A percentile compares a stretch with the other conserved stretches of the same genome.
phyloP scores from a whole-genome alignment of 768 basidiomycete species.

The Mycena haematopus region DNA sequence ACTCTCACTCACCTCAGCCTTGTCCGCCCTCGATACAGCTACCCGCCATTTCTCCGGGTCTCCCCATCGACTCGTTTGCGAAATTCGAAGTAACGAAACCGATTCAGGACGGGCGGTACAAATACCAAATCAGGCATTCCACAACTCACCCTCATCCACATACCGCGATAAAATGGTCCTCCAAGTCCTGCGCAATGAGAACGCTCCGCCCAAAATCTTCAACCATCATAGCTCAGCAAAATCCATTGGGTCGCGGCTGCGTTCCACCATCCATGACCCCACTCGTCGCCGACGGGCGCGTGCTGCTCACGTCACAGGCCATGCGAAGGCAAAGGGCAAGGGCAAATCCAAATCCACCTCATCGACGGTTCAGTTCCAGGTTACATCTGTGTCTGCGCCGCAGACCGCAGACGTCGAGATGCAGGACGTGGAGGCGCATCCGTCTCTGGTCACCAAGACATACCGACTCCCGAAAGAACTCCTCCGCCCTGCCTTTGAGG shows the following conservation, averaged over 20 bases:
- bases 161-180: conserved; percentile 14
- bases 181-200: conserved; percentile 23
- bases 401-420: conserved; percentile 31
- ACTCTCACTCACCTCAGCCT: not conserved
- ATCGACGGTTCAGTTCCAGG: conserved; percentile 21
- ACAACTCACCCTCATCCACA: not conserved
- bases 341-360: not conserved
- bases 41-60: not conserved
- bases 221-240: not conserved
- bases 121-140: not conserved
- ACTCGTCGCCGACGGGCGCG: conserved; percentile 8
- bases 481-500: conserved; percentile 48
- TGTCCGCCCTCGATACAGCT: no score
- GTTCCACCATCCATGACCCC: conserved; percentile 19
- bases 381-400: conserved; percentile 26
- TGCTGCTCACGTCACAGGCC: conserved; percentile 6
- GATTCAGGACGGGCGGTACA: not conserved
- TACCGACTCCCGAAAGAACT: conserved; percentile 57
- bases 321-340: conserved; percentile 22
- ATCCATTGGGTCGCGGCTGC: conserved; percentile 20
- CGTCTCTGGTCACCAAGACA: conserved; percentile 16
- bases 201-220: conserved; percentile 14
- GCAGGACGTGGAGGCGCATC: conserved; percentile 26
- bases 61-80: not conserved
- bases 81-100: not conserved